Base-by-base conservation (phyloP, 306 rosid species). In the Quercus robur region DNA sequence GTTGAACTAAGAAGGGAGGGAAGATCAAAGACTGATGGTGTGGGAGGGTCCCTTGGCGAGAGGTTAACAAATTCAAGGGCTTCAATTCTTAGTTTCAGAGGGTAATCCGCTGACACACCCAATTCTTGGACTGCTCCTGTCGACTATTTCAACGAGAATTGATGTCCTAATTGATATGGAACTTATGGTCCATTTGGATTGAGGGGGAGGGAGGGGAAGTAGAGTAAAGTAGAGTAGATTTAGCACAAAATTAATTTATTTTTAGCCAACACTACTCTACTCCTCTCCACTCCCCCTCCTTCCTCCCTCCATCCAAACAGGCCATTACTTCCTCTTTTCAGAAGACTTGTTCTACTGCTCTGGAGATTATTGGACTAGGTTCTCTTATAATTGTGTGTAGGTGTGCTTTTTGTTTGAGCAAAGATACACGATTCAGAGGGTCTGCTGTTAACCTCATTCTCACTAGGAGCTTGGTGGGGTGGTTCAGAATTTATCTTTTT, bases 31-130 rank as follows among this genome's bases (percentile, higher is more conserved):
- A 20, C 56, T 4, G 74, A 33, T 26, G 68, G 74, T 8, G 35
- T 49, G 25, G 69, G 52, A 33, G 25, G 17, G 17, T 2, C 57
- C 28, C 28, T 31, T 2, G 70, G 74, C 1, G 44, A 46, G 68
- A 76, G 70, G 52, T 72, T 70, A 44, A 35, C 74, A 30, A 71
- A 63, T 49, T 77, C 80, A 66, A 77, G 73, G 41, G 81, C 68
- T 26, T 82, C 75, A 25, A 25, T 28, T 75, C 81, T 71, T 38
- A 81, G 57, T 25, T 77, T 56, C 35, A 49, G 46, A 54, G 81
- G 85, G 74, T 71, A 76, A 62, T 81, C 85, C 10, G 78, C 77
- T 14, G 71, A 35, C 74, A 38, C 78, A 71, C 74, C 81, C 81
- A 30, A 76, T 81, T 70, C 80, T 76, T 1, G 77, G 84, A 30